These are phyloP conservation scores for Xylariaceae sp. DNA, from an alignment of 2,329 filamentous ascomycete genomes.

Conservation along the genomic window DNA sequence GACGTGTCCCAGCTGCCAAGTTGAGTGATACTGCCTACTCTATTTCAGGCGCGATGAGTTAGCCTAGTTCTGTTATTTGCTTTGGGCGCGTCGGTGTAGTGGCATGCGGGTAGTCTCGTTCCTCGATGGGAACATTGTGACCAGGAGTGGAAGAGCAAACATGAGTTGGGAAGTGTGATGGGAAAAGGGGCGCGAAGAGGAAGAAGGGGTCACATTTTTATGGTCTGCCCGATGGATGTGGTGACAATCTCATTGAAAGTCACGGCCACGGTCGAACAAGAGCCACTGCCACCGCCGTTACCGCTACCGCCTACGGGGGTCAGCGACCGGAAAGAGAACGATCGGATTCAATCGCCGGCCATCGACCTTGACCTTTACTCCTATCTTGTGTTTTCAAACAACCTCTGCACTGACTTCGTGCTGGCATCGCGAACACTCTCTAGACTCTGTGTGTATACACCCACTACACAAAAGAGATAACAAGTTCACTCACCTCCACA, in stretches of 20 bases:
- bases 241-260: slow-evolving; percentile 47
- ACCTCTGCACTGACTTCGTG: background rate
- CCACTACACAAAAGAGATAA: slow-evolving; percentile 1
- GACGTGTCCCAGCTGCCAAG: slow-evolving; percentile 51
- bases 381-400: background rate
- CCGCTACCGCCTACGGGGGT: background rate
- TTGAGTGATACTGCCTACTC: slow-evolving; percentile 24
- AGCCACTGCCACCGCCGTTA: slow-evolving; percentile 14
- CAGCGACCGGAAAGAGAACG: background rate
- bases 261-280: slow-evolving; percentile 35
- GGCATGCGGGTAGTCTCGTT: background rate
- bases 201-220: slow-evolving; percentile 46
- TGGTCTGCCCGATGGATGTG: slow-evolving; percentile 44
- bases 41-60: slow-evolving; percentile 1
- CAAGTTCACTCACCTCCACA: slow-evolving; percentile 14
- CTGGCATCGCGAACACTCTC: background rate
- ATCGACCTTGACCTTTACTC: background rate
- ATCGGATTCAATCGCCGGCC: background rate
- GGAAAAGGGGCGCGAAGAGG: background rate
- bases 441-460: background rate
- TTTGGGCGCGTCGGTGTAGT: background rate
- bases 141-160: background rate
- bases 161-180: background rate
- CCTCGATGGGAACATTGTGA: background rate
- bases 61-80: background rate